phyloP scores from a whole-genome alignment of 257 asterid species.

The Nyctanthes arbortristis region DNA sequence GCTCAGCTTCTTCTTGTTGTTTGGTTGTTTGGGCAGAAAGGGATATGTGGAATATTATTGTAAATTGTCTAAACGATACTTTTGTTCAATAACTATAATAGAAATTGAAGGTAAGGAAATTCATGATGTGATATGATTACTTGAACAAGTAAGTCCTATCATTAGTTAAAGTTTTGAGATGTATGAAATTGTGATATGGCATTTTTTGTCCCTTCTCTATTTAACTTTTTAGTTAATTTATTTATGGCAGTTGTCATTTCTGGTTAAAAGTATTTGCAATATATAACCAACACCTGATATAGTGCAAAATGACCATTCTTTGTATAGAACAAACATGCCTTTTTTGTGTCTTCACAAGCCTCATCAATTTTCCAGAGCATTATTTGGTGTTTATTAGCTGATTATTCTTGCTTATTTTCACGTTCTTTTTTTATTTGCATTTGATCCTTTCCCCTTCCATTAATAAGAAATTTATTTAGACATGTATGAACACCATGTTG shows the following conservation, averaged over 20 bases:
- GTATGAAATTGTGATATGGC: not conserved
- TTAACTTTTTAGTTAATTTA: no score
- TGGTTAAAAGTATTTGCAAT: not conserved
- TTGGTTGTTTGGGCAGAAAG: not conserved
- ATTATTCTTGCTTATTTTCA: not conserved
- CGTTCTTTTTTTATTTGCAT: constrained; percentile 7
- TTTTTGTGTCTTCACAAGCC: not conserved
- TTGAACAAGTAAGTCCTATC: not conserved
- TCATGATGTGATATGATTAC: not conserved
- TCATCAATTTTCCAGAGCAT: not conserved
- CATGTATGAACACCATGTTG: constrained; percentile 14
- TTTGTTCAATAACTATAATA: not conserved
- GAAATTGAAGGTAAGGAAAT: not conserved
- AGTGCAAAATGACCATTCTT: not conserved
- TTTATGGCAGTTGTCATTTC: not conserved
- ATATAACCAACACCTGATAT: not conserved
- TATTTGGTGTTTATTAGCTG: constrained; percentile 11
- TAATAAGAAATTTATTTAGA: constrained; percentile 19
- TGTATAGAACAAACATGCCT: not conserved
- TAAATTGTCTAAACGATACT: not conserved
- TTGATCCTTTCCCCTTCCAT: constrained; percentile 12
- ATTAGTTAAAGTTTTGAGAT: not conserved
- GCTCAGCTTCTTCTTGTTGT: not conserved
- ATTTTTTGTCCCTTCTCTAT: no score
- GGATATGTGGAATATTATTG: not conserved